A percentile compares a stretch with the other conserved stretches of the same genome.
phyloP scores from a whole-genome alignment of 116 monocot species.

The Phalaenopsis hybrid region DNA sequence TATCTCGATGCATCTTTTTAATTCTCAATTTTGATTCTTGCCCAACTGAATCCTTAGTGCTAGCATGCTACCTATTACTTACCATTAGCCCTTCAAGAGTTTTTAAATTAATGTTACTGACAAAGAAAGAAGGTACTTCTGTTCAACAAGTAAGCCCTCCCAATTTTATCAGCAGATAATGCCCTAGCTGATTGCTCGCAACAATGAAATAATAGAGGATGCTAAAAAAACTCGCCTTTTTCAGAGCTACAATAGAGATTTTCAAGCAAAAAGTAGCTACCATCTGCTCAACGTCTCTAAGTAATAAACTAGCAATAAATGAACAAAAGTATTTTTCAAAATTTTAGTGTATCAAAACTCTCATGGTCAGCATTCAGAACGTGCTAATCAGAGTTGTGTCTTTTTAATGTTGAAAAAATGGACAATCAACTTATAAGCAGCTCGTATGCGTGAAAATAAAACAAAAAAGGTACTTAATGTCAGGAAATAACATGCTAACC shows the following conservation, averaged over 20 bases:
- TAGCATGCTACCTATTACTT: neutral
- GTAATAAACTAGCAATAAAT: neutral
- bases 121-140: neutral
- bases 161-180: neutral
- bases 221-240: neutral
- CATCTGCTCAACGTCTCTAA: neutral
- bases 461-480: neutral
- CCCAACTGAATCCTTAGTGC: neutral
- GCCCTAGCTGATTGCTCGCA: neutral
- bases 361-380: neutral
- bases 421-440: neutral
- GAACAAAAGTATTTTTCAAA: neutral
- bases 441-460: neutral
- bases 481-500: slow-evolving; percentile 31
- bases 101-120: neutral
- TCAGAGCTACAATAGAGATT: neutral
- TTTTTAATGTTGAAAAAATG: neutral
- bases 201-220: neutral
- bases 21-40: neutral
- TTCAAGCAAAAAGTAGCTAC: neutral
- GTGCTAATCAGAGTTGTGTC: neutral
- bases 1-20: neutral
- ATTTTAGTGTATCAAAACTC: neutral
- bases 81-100: neutral
- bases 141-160: neutral